phyloP scores from a whole-genome alignment of 495 filamentous ascomycete species.

The Tuber calosporum region DNA sequence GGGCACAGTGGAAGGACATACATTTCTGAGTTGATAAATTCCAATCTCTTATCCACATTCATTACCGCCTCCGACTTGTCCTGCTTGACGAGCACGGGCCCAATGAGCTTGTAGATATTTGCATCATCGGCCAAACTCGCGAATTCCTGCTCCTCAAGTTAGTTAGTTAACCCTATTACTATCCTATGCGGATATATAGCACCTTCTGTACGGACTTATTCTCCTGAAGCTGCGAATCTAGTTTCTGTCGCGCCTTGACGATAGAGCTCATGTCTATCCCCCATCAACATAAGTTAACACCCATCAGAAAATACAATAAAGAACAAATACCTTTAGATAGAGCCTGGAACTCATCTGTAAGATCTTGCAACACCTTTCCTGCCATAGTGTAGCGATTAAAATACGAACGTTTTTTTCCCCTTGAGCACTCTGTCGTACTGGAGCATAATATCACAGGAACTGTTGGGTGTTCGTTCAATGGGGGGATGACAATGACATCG shows the following conservation, averaged over 20 bases:
- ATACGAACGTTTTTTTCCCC: not conserved
- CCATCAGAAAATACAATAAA: not conserved
- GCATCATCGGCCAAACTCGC: constrained; percentile 64
- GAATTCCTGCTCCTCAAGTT: constrained; percentile 59
- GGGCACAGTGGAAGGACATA: constrained; percentile 44
- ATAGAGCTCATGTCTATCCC: constrained; percentile 65
- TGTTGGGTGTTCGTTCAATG: not conserved
- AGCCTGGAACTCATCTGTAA: constrained; percentile 80
- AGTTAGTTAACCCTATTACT: not conserved
- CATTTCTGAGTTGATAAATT: constrained; percentile 94
- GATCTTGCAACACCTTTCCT: constrained; percentile 61
- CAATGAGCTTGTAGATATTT: constrained; percentile 90
- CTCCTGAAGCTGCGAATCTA: constrained; percentile 90
- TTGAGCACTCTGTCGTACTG: not conserved
- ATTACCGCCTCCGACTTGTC: constrained; percentile 78
- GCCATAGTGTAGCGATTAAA: constrained; percentile 17
- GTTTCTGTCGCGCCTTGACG: constrained; percentile 76
- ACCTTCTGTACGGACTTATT: constrained; percentile 82
- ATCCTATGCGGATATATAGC: not conserved
- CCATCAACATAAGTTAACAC: not conserved
- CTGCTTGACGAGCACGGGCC: constrained; percentile 89
- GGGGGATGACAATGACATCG: constrained; percentile 12
- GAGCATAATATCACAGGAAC: not conserved
- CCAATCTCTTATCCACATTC: constrained; percentile 80
- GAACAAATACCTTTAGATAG: constrained; percentile 66